Base-by-base conservation (phyloP, 805 yeast species). In the Saturnispora ahearnii region DNA sequence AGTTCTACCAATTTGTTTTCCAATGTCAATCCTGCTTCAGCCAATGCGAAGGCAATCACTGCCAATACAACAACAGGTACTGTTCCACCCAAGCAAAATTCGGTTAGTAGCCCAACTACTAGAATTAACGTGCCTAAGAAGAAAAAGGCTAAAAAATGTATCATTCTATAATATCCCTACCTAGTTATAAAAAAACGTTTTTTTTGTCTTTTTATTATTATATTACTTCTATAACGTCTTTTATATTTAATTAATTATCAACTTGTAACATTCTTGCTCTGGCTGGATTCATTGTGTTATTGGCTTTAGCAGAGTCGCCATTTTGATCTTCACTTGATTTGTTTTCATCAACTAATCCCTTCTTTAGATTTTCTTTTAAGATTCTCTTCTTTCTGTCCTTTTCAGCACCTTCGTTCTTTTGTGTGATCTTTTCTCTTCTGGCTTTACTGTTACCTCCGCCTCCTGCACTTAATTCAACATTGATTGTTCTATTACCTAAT, bases 391-490 rank as follows among this genome's bases (percentile, higher is more conserved):
- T 75, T 58, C 95, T 76, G 61, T 90, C 96, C 28, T 73, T 82
- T 41, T 75, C 76, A 58, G 90, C 69, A 59, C 82, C 82, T 42
- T 78, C 83, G 64, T 91, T 91, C 73, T 91, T 91, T 45, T 76
- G 77, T 60, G 79, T 78, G 58, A 93, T 74, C 67, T 93, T 93
- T 49, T 77, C 74, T 44, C 78, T 58, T 60, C 95, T 71, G 40
- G 70, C 73, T 51, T 75, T 70, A 9, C 95, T 81, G 64, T 91
- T 91, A 50, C 97, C 97, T 44, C 99, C 99, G 40, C 99, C 99
- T 50, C 99, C 99, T 46, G 88, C 99, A 2, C 98, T 93, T 59
- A 93, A 74, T 65, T 93, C 99, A 33, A 93, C 97, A 62, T 93
- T 93, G 61, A 93, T 90, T 64, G 82, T 87, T 57, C 96, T 75